These are phyloP conservation scores for Pythium apleroticum DNA, from an alignment of 352 stramenopile species.

Conservation along the genomic window DNA sequence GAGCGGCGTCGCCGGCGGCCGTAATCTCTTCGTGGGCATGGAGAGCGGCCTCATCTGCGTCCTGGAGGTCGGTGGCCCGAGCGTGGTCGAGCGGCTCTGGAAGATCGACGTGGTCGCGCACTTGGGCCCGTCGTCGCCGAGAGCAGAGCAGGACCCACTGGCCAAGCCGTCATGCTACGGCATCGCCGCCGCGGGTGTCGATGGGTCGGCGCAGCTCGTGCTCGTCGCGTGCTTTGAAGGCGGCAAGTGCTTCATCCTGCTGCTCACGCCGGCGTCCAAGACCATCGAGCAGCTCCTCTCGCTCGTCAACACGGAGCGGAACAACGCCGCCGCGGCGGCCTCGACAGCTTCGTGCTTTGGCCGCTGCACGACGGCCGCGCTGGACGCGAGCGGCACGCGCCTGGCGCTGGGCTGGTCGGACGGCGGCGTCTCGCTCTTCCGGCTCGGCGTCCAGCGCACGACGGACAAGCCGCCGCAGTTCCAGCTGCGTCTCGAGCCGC, in stretches of 20 bases:
- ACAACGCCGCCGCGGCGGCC: background rate
- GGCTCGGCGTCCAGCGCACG: conserved; percentile 35
- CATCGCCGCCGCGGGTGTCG: conserved; percentile 47
- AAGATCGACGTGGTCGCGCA: conserved; percentile 80
- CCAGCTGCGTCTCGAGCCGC: conserved; percentile 48
- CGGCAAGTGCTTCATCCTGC: conserved; percentile 83
- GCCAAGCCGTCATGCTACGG: conserved; percentile 47
- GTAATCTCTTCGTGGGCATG: conserved; percentile 75
- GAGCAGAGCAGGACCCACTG: conserved; percentile 1
- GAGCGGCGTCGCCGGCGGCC: conserved; percentile 47
- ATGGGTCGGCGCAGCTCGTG: conserved; percentile 36
- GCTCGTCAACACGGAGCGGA: conserved; percentile 64
- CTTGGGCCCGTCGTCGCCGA: conserved; percentile 19
- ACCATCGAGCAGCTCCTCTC: conserved; percentile 74
- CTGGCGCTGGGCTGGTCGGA: conserved; percentile 78
- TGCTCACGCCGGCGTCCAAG: conserved; percentile 53
- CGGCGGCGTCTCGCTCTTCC: conserved; percentile 67
- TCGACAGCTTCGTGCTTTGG: conserved; percentile 31
- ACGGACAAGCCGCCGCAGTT: background rate
- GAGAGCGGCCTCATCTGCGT: conserved; percentile 69
- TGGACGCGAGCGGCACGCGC: conserved; percentile 47
- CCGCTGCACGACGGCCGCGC: conserved; percentile 44
- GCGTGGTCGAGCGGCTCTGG: conserved; percentile 53
- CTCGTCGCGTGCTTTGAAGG: conserved; percentile 73
- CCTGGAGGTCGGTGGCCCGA: conserved; percentile 43